Base-by-base conservation (phyloP, 2,329 filamentous ascomycete genomes). In the Claviceps sp. region DNA sequence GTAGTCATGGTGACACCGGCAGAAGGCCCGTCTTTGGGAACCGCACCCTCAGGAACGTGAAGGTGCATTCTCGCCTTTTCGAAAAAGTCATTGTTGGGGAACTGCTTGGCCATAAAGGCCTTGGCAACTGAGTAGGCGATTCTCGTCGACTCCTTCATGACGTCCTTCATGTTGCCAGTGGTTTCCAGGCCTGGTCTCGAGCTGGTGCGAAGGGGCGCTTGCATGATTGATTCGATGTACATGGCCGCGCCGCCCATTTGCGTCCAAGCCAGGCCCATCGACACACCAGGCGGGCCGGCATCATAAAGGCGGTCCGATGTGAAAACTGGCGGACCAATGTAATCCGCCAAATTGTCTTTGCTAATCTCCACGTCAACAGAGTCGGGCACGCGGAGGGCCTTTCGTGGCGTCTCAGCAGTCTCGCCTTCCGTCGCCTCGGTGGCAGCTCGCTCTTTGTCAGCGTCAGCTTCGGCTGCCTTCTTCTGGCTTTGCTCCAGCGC, bases 1-100 rank as follows among this genome's bases (percentile, higher is more conserved):
- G 89, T 95, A n/a, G 93, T 86, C 93, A 98, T 98, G 6, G 93
- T 98, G 63, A 98, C 93, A 65, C 93, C 93, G 20, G 93, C 93
- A 47, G 85, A 90, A 4, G 87, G 87, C 0, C 86, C 93, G 65
- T 98, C 93, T 71, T 98, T 98, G 59, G 87, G 87, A 52, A 96
- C 90, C 8, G 93, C 93, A 5, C 93, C 93, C 66, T 98, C 93
- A 0, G 93, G 93, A 54, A 95, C 95, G 72, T 98, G 93, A 58
- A 98, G 75, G 69, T 98, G 93, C 65, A 98, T 80, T 70, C 86
- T 89, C 9, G 91, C 93, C 71, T 93, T 90, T 64, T 97, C 89
- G 62, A 98, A 95, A 75, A 97, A 98, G 65, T 83, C 81, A 69
- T 98, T 98, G 54, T 89, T 83, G 0, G 89, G 84, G 72, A 90